Base-by-base conservation (phyloP, 306 rosid species). In the Vigna hirtella region DNA sequence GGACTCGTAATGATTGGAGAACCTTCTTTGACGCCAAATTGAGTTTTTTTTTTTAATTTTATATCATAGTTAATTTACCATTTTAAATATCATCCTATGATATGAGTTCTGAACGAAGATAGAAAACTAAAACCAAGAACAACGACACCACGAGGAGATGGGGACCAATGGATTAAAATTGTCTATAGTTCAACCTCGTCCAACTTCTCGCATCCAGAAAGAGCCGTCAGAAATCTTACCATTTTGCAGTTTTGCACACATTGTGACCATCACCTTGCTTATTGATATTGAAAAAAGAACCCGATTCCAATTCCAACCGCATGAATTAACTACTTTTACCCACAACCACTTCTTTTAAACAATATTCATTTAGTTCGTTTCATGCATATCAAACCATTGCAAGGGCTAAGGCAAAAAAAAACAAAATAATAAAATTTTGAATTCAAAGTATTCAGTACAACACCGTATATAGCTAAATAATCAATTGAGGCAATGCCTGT, bases 261-360 rank as follows among this genome's bases (percentile, higher is more conserved):
- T 0, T 20, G 20, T 20, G 20, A 20, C 24, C 26, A 7, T 28
- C 28, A 12, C 16, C 26, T 53, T 11, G 36, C 68, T 12, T 32
- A 45, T 32, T 47, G n/a, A 15, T 14, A 56, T 73, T 73, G 61
- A 6, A 45, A 56, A 67, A 38, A 5, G 58, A 52, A 49, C 50
- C 61, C 18, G 68, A 22, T 69, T 76, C 45, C 85, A 69, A 51
- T 76, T 70, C 68, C 66, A 70, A 32, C 73, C 81, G 30, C 81
- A 7, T 70, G 73, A 76, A 68, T 76, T n/a, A 81, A 64, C 85
- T 75, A 76, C 72, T 50, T 69, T 38, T 55, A 36, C 72, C 85
- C 77, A 75, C 55, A 74, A 56, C 18, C 38, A 30, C 42, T 0
- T 50, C 4, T 40, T 70, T 52, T 42, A 18, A 42, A 30, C 11